phyloP scores from a whole-genome alignment of 345 rosid genomes.

The Ricinus communis region DNA sequence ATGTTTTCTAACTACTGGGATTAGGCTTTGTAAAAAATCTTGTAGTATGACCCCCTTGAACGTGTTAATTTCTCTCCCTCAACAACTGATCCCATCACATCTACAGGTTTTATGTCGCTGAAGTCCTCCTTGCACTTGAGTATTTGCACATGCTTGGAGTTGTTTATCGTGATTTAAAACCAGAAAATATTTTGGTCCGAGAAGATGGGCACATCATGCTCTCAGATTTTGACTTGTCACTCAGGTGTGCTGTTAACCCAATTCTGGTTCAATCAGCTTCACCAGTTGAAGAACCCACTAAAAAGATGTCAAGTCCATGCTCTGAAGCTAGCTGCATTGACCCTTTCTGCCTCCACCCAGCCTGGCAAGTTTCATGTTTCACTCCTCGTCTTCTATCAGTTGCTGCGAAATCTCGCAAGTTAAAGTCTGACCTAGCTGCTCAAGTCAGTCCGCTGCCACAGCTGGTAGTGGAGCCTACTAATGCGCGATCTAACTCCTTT shows the following conservation, averaged over 20 bases:
- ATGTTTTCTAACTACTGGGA: not conserved
- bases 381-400: constrained; percentile 67
- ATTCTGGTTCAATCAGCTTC: constrained; percentile 46
- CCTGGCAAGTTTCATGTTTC: constrained; percentile 80
- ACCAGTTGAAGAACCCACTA: constrained; percentile 39
- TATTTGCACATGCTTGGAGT: constrained; percentile 88
- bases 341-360: constrained; percentile 74
- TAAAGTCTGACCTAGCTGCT: constrained; percentile 56
- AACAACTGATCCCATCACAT: constrained; percentile 9
- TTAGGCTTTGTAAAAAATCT: not conserved
- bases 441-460: constrained; percentile 65
- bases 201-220: constrained; percentile 93
- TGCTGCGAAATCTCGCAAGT: constrained; percentile 54
- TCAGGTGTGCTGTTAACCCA: constrained; percentile 56
- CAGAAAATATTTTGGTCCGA: constrained; percentile 72
- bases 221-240: constrained; percentile 76
- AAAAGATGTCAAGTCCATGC: constrained; percentile 65
- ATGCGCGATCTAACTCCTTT: constrained; percentile 75
- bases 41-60: not conserved
- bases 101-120: constrained; percentile 72
- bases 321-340: constrained; percentile 70
- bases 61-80: not conserved
- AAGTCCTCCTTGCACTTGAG: constrained; percentile 75
- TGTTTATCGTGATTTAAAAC: constrained; percentile 75
- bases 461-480: constrained; percentile 77